phyloP scores from a whole-genome alignment of 495 filamentous ascomycete genomes.

The Neurospora sp. region DNA sequence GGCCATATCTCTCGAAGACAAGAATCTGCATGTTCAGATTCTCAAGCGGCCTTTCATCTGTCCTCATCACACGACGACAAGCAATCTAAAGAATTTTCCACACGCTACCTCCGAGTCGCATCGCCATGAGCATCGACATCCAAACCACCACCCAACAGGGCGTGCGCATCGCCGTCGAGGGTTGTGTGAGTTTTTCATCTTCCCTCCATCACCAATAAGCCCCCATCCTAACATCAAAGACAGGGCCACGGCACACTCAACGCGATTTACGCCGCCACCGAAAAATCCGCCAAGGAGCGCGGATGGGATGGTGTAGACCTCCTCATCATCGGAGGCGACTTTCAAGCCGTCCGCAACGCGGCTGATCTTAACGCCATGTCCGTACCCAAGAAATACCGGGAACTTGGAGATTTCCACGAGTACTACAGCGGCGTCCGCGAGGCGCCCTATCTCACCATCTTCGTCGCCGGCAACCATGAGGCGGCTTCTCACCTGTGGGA shows the following conservation, averaged over 20 bases:
- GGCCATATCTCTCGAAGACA: neutral
- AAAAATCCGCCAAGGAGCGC: conserved; percentile 48
- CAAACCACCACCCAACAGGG: conserved; percentile 22
- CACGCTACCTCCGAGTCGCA: neutral
- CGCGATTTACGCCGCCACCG: conserved; percentile 74
- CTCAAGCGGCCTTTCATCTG: neutral
- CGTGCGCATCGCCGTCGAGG: conserved; percentile 55
- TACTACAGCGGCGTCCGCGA: conserved; percentile 73
- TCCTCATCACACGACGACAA: neutral
- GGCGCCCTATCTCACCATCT: conserved; percentile 83
- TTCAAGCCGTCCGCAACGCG: conserved; percentile 78
- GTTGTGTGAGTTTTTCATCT: conserved; percentile 54
- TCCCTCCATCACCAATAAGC: neutral
- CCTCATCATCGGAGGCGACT: conserved; percentile 84
- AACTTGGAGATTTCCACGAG: conserved; percentile 79
- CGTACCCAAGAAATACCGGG: conserved; percentile 71
- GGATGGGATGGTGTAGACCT: conserved; percentile 71
- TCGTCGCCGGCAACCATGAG: conserved; percentile 92
- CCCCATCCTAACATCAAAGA: conserved; percentile 6
- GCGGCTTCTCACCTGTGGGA: conserved; percentile 79
- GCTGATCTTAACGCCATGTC: conserved; percentile 80
- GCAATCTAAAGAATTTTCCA: neutral
- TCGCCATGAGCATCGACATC: neutral
- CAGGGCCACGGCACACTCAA: conserved; percentile 87
- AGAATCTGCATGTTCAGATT: too few relatives aligned